A percentile compares a stretch with the other conserved stretches of the same genome.
These are phyloP conservation scores for Adansonia madagascariensis DNA, from an alignment of 441 rosid genomes.

Conservation along the genomic window DNA sequence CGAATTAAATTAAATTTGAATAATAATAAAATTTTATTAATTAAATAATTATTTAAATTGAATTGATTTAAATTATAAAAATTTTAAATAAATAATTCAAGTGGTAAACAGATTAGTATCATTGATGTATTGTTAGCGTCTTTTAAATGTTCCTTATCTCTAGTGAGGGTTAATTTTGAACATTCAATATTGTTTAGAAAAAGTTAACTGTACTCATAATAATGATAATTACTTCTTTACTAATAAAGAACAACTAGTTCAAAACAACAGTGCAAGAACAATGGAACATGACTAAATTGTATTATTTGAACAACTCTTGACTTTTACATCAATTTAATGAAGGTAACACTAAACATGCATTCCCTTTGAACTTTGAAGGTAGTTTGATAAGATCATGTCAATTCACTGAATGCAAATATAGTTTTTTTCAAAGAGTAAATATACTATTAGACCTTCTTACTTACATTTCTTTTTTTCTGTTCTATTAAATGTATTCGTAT, in stretches of 20 bases:
- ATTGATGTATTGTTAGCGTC: background rate
- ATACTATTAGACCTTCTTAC: background rate
- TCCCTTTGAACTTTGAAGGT: background rate
- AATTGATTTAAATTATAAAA: no score
- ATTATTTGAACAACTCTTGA: background rate
- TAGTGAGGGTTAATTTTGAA: background rate
- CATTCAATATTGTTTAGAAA: background rate
- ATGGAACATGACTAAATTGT: background rate
- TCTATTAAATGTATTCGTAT: background rate
- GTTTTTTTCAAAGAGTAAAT: background rate
- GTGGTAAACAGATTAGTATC: background rate
- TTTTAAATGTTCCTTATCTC: background rate
- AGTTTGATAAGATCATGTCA: background rate
- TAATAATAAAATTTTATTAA: no score
- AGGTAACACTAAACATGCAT: background rate
- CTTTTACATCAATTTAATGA: background rate
- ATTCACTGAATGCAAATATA: background rate
- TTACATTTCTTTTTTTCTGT: background rate
- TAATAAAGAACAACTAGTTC: background rate
- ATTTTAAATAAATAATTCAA: no score
- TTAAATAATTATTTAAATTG: no score
- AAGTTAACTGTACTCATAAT: background rate
- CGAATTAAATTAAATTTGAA: background rate
- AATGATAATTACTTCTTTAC: no score
- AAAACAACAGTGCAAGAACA: background rate